Percentiles rank a stretch among this genome's conserved stretches.
Evolutionary conservation across 1,284 basidiomycete species (phyloP).

Genomic region (Bjerkandera adusta): DNA sequence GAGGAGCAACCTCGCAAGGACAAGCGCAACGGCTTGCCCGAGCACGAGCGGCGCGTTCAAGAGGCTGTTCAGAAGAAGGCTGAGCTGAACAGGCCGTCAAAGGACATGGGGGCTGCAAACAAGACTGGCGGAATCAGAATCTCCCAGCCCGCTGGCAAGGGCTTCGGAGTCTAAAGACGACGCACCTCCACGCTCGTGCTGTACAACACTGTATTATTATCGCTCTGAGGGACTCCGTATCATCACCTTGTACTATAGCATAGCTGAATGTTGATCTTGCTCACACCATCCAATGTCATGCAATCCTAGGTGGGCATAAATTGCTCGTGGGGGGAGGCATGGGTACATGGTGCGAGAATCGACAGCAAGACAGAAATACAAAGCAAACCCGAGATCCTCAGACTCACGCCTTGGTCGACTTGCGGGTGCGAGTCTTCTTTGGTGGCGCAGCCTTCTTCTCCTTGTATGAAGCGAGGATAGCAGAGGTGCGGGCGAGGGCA

Average conservation of each 20-base stretch:
- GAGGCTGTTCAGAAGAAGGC: slow-evolving; percentile 45
- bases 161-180: slow-evolving; percentile 4
- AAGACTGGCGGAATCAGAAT: slow-evolving; percentile 53
- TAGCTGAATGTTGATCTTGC: not conserved
- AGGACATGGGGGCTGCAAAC: slow-evolving; percentile 35
- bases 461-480: slow-evolving; percentile 68
- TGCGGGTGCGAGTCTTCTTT: slow-evolving; percentile 78
- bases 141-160: slow-evolving; percentile 55
- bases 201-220: not conserved
- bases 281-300: slow-evolving; percentile 2
- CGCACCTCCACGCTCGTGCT: not conserved
- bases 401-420: slow-evolving; percentile 35
- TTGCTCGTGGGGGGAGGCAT: slow-evolving; percentile 13
- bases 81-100: slow-evolving; percentile 52
- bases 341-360: slow-evolving; percentile 7
- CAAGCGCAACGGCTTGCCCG: slow-evolving; percentile 43
- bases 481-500: slow-evolving; percentile 79
- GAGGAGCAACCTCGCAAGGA: slow-evolving; percentile 52
- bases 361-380: slow-evolving; percentile 15
- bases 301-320: slow-evolving; percentile 8
- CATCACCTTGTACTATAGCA: slow-evolving; percentile 1
- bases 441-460: slow-evolving; percentile 70
- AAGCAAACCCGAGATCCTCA: slow-evolving; percentile 1
- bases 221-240: too few species aligned
- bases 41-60: slow-evolving; percentile 50